Conservation (phyloP, 192 early-diverging fungal genomes). For the Linnemannia zychae region DNA sequence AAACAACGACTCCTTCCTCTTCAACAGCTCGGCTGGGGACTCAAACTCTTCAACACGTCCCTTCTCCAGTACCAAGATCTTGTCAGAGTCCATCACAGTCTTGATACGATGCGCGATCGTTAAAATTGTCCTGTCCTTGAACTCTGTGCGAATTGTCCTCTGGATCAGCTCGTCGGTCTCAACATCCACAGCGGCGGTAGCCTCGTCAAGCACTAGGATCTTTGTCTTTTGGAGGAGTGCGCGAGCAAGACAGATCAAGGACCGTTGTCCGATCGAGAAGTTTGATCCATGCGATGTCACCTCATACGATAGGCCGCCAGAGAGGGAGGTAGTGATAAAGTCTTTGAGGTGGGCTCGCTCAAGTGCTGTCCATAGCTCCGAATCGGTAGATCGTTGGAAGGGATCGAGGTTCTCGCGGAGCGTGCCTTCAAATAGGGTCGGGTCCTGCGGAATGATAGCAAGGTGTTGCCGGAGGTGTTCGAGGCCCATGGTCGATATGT, state of each 20-base stretch:
- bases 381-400: slow-evolving; percentile 61
- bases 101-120: slow-evolving; percentile 82
- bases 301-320: slow-evolving; percentile 44
- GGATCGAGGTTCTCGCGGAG: slow-evolving; percentile 73
- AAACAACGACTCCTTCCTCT: slow-evolving; percentile 10
- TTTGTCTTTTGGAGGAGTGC: slow-evolving; percentile 65
- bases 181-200: slow-evolving; percentile 73
- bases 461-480: slow-evolving; percentile 68
- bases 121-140: slow-evolving; percentile 48
- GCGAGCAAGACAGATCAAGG: slow-evolving; percentile 75
- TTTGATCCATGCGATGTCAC: slow-evolving; percentile 9
- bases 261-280: slow-evolving; percentile 67
- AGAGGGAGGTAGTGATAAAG: slow-evolving; percentile 47
- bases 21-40: slow-evolving; percentile 64
- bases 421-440: slow-evolving; percentile 71
- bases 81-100: slow-evolving; percentile 72
- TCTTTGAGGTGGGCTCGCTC: slow-evolving; percentile 66
- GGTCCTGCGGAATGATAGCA: slow-evolving; percentile 82
- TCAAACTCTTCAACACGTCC: slow-evolving; percentile 80
- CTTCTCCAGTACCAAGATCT: slow-evolving; percentile 81
- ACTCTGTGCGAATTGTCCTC: slow-evolving; percentile 22
- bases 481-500: slow-evolving; percentile 68
- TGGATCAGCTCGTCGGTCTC: slow-evolving; percentile 70
- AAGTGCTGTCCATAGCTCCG: slow-evolving; percentile 63
- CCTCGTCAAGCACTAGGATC: slow-evolving; percentile 77